phyloP scores from a whole-genome alignment of 345 rosid species.

The Heritiera fomes region DNA sequence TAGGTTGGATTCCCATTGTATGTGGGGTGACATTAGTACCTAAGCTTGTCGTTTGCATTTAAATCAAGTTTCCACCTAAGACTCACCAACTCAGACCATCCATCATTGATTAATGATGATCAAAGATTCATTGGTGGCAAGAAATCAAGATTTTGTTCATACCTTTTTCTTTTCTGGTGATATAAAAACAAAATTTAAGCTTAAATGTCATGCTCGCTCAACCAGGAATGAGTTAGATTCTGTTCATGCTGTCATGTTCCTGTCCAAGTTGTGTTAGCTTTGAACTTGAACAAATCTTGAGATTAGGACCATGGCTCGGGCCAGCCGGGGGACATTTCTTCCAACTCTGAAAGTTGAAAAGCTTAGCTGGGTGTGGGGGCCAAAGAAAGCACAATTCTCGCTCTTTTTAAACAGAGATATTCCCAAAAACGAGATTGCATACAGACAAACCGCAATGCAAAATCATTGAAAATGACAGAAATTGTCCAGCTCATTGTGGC shows the following conservation, averaged over 20 bases:
- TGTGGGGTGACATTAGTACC: neutral
- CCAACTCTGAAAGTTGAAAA: slow-evolving; percentile 3
- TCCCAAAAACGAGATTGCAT: too few relatives aligned
- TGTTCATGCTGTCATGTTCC: neutral
- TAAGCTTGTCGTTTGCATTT: neutral
- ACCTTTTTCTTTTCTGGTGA: neutral
- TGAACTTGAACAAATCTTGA: neutral
- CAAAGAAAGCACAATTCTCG: neutral
- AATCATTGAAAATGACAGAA: neutral
- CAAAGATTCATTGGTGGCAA: neutral
- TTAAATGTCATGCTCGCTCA: neutral
- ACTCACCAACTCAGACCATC: neutral
- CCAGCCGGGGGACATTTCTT: neutral
- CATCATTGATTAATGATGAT: neutral
- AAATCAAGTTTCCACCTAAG: neutral
- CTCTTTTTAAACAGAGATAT: neutral
- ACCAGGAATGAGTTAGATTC: neutral
- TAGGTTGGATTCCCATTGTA: neutral
- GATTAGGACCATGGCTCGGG: neutral
- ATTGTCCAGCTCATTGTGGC: neutral
- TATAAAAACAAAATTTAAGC: neutral
- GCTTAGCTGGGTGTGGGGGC: neutral
- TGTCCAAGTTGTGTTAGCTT: slow-evolving; percentile 1
- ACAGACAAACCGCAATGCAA: neutral
- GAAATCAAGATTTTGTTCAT: neutral